Conservation (phyloP, 768 basidiomycete species). For the Tulasnella sp. region DNA sequence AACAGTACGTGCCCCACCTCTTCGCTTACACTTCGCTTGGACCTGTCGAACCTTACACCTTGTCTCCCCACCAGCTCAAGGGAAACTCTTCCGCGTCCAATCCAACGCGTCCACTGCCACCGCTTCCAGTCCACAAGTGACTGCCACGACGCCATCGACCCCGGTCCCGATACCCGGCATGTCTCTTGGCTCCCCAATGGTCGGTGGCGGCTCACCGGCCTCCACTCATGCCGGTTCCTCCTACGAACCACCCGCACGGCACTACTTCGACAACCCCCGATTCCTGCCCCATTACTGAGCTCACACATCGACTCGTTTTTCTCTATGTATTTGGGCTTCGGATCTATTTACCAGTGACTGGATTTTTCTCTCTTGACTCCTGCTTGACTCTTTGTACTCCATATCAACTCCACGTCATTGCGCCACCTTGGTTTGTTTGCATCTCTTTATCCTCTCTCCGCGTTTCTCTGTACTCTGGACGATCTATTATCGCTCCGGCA, state of each 20-base stretch:
- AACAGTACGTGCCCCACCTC: background rate
- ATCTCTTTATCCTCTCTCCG: background rate
- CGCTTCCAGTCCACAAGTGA: background rate
- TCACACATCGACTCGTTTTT: background rate
- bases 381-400: background rate
- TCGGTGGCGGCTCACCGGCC: background rate
- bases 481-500: background rate
- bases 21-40: background rate
- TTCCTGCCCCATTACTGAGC: constrained; percentile 2
- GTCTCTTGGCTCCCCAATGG: background rate
- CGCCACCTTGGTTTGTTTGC: background rate
- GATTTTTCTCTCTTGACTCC: background rate
- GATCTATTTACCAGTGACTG: background rate
- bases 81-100: background rate
- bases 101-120: background rate
- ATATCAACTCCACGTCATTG: background rate
- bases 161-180: background rate
- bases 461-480: background rate
- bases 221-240: background rate
- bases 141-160: background rate
- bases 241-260: background rate
- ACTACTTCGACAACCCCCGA: constrained; percentile 11
- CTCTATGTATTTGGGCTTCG: background rate
- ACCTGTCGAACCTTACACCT: background rate
- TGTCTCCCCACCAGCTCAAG: background rate